phyloP scores from a whole-genome alignment of 139 green algal genomes.

The Diplosphaera chodatii region DNA sequence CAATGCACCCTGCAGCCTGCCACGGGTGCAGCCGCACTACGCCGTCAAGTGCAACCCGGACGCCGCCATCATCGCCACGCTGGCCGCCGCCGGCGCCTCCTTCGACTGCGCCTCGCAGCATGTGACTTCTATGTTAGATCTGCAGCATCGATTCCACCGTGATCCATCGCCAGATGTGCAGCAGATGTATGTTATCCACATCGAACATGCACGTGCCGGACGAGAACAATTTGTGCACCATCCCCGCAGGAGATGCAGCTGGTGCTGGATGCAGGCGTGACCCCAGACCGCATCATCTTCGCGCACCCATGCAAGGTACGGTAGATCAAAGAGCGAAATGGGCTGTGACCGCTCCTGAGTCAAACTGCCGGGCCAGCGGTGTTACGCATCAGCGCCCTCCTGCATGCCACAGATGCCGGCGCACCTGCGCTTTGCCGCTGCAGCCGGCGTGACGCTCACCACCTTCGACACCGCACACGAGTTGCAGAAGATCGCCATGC shows the following conservation, averaged over 20 bases:
- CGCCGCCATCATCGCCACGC: slow-evolving; percentile 53
- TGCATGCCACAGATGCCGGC: slow-evolving; percentile 1
- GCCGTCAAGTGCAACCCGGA: slow-evolving; percentile 89
- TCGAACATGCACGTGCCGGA: no score
- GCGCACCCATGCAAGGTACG: slow-evolving; percentile 84
- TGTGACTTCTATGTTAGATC: no score
- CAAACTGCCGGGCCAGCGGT: no score
- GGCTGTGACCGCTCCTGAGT: no score
- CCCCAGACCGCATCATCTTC: slow-evolving; percentile 69
- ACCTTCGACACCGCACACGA: slow-evolving; percentile 82
- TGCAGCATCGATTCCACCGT: no score
- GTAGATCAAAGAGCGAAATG: no score
- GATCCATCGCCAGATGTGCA: no score
- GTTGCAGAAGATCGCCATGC: slow-evolving; percentile 72
- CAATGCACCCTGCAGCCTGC: neutral
- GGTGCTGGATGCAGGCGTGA: slow-evolving; percentile 62
- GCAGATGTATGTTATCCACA: no score
- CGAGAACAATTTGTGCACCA: no score
- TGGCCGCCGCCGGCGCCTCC: slow-evolving; percentile 65
- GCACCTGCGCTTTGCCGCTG: slow-evolving; percentile 29
- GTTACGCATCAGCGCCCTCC: no score
- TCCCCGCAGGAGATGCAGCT: slow-evolving; percentile 65
- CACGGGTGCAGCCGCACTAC: neutral
- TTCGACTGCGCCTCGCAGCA: slow-evolving; percentile 80
- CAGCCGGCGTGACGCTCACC: slow-evolving; percentile 52